These are phyloP conservation scores for Mortierella sp. DNA, from an alignment of 371 early-diverging fungal genomes.

Conservation along the genomic window DNA sequence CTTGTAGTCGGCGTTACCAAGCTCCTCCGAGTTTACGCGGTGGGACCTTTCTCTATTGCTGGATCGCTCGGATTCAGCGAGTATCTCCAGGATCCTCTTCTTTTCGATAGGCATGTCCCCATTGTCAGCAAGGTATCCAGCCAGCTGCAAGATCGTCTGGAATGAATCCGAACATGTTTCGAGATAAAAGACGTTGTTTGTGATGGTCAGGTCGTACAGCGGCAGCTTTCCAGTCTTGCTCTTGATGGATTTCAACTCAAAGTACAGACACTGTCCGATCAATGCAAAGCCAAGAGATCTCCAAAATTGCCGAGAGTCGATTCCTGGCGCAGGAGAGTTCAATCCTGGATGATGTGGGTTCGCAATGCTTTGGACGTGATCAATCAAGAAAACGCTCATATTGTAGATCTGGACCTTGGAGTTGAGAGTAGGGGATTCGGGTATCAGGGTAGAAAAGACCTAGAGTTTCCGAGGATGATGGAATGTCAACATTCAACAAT, in stretches of 20 bases:
- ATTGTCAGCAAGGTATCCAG: conserved; percentile 47
- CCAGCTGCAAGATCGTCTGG: conserved; percentile 68
- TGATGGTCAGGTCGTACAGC: conserved; percentile 63
- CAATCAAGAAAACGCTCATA: conserved; percentile 44
- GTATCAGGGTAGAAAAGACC: conserved; percentile 46
- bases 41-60: conserved; percentile 45
- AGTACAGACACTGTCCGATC: conserved; percentile 47
- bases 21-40: conserved; percentile 50
- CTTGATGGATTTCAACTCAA: conserved; percentile 46
- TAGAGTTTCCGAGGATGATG: not conserved
- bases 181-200: conserved; percentile 70
- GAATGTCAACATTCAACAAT: not conserved
- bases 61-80: conserved; percentile 47
- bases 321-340: conserved; percentile 10
- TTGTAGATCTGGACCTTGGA: conserved; percentile 52
- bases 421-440: conserved; percentile 49
- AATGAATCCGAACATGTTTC: conserved; percentile 84
- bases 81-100: conserved; percentile 38
- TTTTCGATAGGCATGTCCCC: conserved; percentile 45
- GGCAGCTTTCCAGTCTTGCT: conserved; percentile 48
- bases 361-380: conserved; percentile 23
- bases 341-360: conserved; percentile 17
- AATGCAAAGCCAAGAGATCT: conserved; percentile 28
- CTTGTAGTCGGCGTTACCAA: no score
- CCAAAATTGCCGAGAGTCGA: conserved; percentile 37